Evolutionary conservation across 306 rosid species (phyloP).

Genomic region (Vachellia collinsii): DNA sequence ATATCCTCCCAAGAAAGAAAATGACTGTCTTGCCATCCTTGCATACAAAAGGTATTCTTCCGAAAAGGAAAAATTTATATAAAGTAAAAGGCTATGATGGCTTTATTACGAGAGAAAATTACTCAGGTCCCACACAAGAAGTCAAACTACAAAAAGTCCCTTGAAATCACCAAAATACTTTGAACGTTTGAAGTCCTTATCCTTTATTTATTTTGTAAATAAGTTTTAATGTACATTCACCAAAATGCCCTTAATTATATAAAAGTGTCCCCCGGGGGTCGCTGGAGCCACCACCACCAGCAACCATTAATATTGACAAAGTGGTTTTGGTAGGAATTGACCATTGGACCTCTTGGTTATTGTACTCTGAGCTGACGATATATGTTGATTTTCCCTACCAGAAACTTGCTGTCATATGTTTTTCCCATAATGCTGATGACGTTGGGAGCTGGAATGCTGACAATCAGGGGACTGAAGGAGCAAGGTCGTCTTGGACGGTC

Average conservation of each 20-base stretch:
- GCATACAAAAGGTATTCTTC: not conserved
- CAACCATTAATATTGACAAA: no score
- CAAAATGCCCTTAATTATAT: no score
- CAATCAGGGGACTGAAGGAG: constrained; percentile 82
- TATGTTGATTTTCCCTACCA: constrained; percentile 46
- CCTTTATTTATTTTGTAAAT: not conserved
- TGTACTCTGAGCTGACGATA: constrained; percentile 40
- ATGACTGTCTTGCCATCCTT: not conserved
- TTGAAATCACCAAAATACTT: not conserved
- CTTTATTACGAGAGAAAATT: not conserved
- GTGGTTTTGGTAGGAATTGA: no score
- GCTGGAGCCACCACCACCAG: no score
- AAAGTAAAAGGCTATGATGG: not conserved
- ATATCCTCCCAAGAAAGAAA: not conserved
- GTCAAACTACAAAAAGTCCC: not conserved
- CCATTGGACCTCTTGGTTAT: no score
- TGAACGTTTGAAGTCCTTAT: not conserved
- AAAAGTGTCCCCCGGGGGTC: no score
- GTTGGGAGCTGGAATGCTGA: constrained; percentile 78
- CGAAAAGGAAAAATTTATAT: not conserved
- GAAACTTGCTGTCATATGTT: constrained; percentile 80
- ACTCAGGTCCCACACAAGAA: not conserved
- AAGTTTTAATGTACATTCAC: not conserved
- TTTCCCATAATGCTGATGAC: constrained; percentile 69
- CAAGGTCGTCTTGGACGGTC: constrained; percentile 97